Evolutionary conservation across 2,329 filamentous ascomycete genomes (phyloP).

Genomic region (Pseudofabraea citricarpa): DNA sequence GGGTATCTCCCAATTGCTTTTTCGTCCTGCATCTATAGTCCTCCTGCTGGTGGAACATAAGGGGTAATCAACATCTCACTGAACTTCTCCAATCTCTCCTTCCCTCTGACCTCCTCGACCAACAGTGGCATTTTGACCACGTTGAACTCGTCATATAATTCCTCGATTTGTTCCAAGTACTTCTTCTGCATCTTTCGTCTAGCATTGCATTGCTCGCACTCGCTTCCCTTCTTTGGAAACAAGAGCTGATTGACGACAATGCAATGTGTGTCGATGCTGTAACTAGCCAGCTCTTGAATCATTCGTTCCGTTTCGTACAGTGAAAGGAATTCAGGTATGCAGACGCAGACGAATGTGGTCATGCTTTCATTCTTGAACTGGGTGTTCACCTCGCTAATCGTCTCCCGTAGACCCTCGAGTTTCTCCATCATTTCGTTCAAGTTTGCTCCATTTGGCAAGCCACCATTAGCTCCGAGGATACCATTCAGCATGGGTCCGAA

Average conservation of each 20-base stretch:
- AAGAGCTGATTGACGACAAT: constrained; percentile 98
- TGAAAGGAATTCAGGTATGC: constrained; percentile 94
- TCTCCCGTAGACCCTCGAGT: constrained; percentile 88
- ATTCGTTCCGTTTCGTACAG: constrained; percentile 99
- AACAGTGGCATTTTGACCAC: constrained; percentile 97
- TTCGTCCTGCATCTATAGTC: constrained; percentile 18
- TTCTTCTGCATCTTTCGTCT: constrained; percentile 98
- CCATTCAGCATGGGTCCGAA: constrained; percentile 96
- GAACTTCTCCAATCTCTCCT: constrained; percentile 88
- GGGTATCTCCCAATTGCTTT: constrained; percentile 6
- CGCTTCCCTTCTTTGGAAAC: constrained; percentile 79
- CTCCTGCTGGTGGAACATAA: constrained; percentile 58
- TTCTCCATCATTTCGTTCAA: constrained; percentile 90
- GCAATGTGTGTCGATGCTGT: constrained; percentile 91
- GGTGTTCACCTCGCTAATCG: constrained; percentile 91
- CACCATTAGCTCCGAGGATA: constrained; percentile 64
- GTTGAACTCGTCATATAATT: constrained; percentile 98
- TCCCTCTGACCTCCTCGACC: constrained; percentile 92
- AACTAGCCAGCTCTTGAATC: constrained; percentile 95
- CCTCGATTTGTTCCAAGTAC: constrained; percentile 97
- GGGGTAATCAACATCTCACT: constrained; percentile 78
- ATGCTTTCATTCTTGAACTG: constrained; percentile 97
- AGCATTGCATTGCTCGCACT: constrained; percentile 93
- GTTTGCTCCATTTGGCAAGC: constrained; percentile 85
- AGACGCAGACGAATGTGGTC: constrained; percentile 97